Conservation (phyloP, 2,329 filamentous ascomycete species). For the Phoma sp. region DNA sequence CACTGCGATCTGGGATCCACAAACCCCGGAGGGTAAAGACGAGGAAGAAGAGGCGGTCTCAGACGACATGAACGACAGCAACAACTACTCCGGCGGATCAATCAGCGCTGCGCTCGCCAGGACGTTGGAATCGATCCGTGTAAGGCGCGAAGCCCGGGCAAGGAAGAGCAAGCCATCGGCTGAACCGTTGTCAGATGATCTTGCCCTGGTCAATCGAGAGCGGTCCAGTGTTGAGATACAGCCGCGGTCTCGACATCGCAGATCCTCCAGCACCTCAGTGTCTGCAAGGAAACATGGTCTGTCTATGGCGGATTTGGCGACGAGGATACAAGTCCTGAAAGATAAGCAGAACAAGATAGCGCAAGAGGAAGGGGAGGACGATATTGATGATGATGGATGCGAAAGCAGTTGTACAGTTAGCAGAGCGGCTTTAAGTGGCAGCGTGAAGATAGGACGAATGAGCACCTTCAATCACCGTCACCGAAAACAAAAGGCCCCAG, state of each 20-base stretch:
- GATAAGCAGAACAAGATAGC: neutral
- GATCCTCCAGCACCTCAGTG: neutral
- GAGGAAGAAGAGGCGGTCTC: neutral
- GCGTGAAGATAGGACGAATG: no score
- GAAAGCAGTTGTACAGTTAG: no score
- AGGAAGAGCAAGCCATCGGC: neutral
- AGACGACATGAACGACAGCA: neutral
- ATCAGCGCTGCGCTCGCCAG: constrained; percentile 3
- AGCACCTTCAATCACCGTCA: no score
- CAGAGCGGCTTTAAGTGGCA: no score
- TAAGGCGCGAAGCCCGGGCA: neutral
- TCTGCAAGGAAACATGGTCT: neutral
- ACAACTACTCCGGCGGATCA: neutral
- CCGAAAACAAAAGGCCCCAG: no score
- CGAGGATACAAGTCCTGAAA: neutral
- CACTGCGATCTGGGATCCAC: constrained; percentile 14
- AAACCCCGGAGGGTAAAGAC: neutral
- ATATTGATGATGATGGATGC: neutral
- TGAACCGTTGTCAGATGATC: neutral
- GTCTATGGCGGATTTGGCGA: neutral
- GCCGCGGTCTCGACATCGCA: neutral
- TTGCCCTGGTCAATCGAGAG: neutral
- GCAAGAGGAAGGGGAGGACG: neutral
- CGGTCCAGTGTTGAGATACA: neutral
- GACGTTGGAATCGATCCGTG: neutral